Evolutionary conservation across 192 early-diverging fungal genomes (phyloP).

Genomic region (Backusella circina): DNA sequence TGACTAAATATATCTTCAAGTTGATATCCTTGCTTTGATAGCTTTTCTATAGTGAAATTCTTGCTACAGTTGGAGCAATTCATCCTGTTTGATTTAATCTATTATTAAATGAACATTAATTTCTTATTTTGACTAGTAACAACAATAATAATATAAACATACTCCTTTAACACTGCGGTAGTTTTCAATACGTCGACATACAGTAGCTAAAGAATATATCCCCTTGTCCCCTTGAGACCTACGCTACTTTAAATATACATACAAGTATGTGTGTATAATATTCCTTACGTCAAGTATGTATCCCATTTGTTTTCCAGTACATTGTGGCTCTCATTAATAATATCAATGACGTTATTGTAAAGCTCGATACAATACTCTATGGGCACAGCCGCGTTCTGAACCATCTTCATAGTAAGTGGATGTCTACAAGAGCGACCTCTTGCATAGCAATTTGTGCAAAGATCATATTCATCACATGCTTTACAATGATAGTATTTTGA

Average conservation of each 20-base stretch:
- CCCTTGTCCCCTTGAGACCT: background rate
- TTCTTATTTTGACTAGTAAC: too few relatives aligned
- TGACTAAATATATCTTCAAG: background rate
- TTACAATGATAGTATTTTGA: conserved; percentile 19
- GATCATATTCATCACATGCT: conserved; percentile 13
- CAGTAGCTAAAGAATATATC: conserved; percentile 12
- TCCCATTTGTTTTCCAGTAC: background rate
- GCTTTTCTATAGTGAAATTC: background rate
- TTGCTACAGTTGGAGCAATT: background rate
- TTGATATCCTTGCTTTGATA: background rate
- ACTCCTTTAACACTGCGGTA: conserved; percentile 1
- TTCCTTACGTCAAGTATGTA: background rate
- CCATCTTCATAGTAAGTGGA: conserved; percentile 7
- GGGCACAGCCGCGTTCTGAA: background rate
- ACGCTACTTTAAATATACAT: background rate
- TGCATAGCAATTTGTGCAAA: conserved; percentile 24
- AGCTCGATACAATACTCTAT: background rate
- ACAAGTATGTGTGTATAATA: background rate
- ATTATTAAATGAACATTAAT: background rate
- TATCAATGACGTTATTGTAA: background rate
- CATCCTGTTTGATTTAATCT: background rate
- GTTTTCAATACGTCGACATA: conserved; percentile 14
- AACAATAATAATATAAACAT: background rate
- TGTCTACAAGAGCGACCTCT: conserved; percentile 19
- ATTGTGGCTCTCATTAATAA: background rate